Percentiles rank a stretch among this genome's conserved stretches.
phyloP scores from a whole-genome alignment of 441 rosid genomes.

The Gossypium schwendimanii region DNA sequence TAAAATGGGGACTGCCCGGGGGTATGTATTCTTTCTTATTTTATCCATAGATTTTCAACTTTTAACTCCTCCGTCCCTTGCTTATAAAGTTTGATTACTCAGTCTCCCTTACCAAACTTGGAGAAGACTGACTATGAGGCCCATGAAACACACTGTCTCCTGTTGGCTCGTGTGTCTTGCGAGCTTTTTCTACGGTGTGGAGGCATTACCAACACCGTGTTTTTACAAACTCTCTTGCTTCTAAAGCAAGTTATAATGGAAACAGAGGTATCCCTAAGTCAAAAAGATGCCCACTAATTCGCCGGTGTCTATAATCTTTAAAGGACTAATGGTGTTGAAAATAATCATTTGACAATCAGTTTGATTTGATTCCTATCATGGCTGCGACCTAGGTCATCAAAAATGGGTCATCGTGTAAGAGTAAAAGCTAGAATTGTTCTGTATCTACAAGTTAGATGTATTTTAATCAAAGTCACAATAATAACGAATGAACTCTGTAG shows the following conservation, averaged over 20 bases:
- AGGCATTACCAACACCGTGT: background rate
- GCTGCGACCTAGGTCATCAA: too few relatives aligned
- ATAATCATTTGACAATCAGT: constrained; percentile 14
- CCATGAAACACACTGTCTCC: background rate
- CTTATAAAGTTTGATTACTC: constrained; percentile 4
- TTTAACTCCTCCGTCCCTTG: background rate
- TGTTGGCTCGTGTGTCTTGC: constrained; percentile 5
- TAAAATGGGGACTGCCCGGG: background rate
- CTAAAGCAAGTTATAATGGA: background rate
- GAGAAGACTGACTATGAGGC: constrained; percentile 5
- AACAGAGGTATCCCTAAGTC: constrained; percentile 14
- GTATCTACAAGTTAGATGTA: too few relatives aligned
- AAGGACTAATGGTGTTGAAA: background rate
- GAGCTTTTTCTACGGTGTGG: background rate
- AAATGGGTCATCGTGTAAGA: too few relatives aligned
- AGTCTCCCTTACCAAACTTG: background rate
- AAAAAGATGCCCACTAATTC: constrained; percentile 24
- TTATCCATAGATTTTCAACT: constrained; percentile 2
- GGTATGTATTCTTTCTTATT: background rate
- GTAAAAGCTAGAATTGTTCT: too few relatives aligned
- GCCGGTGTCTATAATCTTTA: constrained; percentile 16
- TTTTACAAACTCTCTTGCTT: background rate
- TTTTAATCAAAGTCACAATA: too few relatives aligned
- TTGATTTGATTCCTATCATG: constrained; percentile 7
- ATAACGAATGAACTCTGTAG: too few relatives aligned